Evolutionary conservation across 2,329 filamentous ascomycete genomes (phyloP).

Genomic region (Arthrinium puccinioides): DNA sequence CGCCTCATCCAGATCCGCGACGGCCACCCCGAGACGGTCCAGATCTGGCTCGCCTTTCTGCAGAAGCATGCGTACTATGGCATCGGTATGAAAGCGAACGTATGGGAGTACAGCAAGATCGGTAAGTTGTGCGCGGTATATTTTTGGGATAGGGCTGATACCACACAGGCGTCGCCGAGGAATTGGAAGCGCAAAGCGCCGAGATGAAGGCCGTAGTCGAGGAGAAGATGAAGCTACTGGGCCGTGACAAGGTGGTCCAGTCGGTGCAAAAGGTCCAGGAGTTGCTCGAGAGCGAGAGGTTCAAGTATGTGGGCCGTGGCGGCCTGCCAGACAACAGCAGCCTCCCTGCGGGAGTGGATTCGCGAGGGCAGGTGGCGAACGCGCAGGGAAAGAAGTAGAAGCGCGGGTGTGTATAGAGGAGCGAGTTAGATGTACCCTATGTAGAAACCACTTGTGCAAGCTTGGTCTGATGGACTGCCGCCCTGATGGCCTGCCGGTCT

Average conservation of each 20-base stretch:
- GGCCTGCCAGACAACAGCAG: too few species aligned
- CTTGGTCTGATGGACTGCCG: too few species aligned
- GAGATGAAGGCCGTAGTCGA: slow-evolving; percentile 33
- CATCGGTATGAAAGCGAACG: slow-evolving; percentile 98
- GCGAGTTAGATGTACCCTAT: slow-evolving; percentile 3
- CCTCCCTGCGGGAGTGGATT: too few species aligned
- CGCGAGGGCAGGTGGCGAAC: too few species aligned
- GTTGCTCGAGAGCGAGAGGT: slow-evolving; percentile 44
- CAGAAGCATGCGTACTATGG: slow-evolving; percentile 90
- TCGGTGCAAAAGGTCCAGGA: slow-evolving; percentile 51
- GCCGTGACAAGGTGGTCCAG: slow-evolving; percentile 40
- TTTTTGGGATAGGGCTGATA: neutral
- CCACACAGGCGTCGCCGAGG: slow-evolving; percentile 38
- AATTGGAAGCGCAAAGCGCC: slow-evolving; percentile 32
- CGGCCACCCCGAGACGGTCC: slow-evolving; percentile 79
- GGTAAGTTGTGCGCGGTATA: slow-evolving; percentile 37
- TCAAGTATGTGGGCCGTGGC: too few species aligned
- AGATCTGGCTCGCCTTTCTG: slow-evolving; percentile 87
- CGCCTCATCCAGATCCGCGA: slow-evolving; percentile 89
- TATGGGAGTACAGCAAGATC: slow-evolving; percentile 78
- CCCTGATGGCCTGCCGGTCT: too few species aligned
- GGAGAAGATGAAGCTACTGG: slow-evolving; percentile 47
- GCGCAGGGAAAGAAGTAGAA: too few species aligned
- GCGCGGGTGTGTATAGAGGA: too few species aligned
- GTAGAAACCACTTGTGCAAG: slow-evolving; percentile 1